Conservation (phyloP, 768 basidiomycete genomes). For the Leccinum broughii region DNA sequence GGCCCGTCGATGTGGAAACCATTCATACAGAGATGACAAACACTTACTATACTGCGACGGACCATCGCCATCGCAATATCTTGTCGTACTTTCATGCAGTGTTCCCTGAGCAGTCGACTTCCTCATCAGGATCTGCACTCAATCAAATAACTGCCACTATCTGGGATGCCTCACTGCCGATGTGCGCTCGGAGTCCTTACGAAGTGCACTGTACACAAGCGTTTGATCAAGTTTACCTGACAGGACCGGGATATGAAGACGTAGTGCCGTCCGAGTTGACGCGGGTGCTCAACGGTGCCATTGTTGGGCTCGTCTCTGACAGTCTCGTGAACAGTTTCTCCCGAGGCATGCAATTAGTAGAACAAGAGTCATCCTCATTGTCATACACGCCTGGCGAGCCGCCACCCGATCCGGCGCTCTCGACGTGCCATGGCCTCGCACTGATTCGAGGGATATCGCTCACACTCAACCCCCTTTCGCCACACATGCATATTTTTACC, state of each 20-base stretch:
- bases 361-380: conserved; percentile 22
- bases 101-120: conserved; percentile 34
- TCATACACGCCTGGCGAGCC: conserved; percentile 60
- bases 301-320: conserved; percentile 74
- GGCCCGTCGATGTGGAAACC: conserved; percentile 37
- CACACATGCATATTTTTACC: conserved; percentile 72
- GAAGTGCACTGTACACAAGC: conserved; percentile 60
- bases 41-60: conserved; percentile 46
- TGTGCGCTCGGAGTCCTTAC: conserved; percentile 72
- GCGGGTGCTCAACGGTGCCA: conserved; percentile 73
- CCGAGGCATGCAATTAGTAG: not conserved
- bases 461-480: conserved; percentile 31
- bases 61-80: conserved; percentile 67
- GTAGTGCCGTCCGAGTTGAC: conserved; percentile 68
- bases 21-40: conserved; percentile 40
- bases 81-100: conserved; percentile 77
- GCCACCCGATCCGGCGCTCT: conserved; percentile 57
- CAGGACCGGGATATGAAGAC: conserved; percentile 77
- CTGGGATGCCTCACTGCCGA: conserved; percentile 72
- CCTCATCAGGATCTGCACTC: conserved; percentile 24
- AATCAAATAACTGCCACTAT: conserved; percentile 38
- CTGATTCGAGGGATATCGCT: conserved; percentile 56
- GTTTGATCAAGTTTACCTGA: conserved; percentile 64
- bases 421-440: conserved; percentile 73
- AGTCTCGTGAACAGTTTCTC: not conserved